A percentile compares a stretch with the other conserved stretches of the same genome.
phyloP scores from a whole-genome alignment of 2,329 filamentous ascomycete genomes.

The Aphanocladium album region DNA sequence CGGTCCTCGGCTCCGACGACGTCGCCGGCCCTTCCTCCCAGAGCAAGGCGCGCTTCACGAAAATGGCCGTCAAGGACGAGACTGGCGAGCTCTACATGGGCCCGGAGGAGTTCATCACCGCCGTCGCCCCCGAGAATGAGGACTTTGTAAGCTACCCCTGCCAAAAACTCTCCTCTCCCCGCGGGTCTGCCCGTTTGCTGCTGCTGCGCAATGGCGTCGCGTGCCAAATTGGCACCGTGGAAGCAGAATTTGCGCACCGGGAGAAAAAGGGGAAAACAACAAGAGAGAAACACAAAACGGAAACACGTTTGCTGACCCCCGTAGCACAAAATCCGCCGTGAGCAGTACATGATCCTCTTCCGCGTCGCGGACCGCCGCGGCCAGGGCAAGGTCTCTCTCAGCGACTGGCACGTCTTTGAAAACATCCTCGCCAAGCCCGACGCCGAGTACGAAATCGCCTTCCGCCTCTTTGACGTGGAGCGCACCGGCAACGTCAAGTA shows the following conservation, averaged over 20 bases:
- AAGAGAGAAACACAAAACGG: background rate
- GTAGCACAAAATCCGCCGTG: slow-evolving; percentile 95
- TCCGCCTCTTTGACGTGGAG: slow-evolving; percentile 88
- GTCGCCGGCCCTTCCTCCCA: slow-evolving; percentile 64
- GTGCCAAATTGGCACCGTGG: background rate
- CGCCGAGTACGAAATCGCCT: slow-evolving; percentile 97
- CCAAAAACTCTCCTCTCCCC: background rate
- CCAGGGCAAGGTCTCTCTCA: slow-evolving; percentile 67
- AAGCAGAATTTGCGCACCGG: background rate
- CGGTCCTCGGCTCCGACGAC: slow-evolving; percentile 60
- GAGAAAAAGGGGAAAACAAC: background rate
- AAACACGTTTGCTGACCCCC: slow-evolving; percentile 14
- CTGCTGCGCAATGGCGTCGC: background rate
- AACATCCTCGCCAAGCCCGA: slow-evolving; percentile 91
- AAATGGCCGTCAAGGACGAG: slow-evolving; percentile 70
- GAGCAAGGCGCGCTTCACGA: slow-evolving; percentile 69
- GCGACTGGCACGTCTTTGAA: slow-evolving; percentile 91
- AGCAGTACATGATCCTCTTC: slow-evolving; percentile 94
- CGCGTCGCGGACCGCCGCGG: slow-evolving; percentile 77
- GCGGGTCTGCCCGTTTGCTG: background rate
- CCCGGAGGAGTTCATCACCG: slow-evolving; percentile 82
- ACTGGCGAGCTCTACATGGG: slow-evolving; percentile 76
- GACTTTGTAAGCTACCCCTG: slow-evolving; percentile 71
- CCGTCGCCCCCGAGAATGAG: slow-evolving; percentile 78
- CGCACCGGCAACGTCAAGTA: slow-evolving; percentile 83